Conservation (phyloP, 202 grass and related monocot genomes). For the Panicum virgatum region DNA sequence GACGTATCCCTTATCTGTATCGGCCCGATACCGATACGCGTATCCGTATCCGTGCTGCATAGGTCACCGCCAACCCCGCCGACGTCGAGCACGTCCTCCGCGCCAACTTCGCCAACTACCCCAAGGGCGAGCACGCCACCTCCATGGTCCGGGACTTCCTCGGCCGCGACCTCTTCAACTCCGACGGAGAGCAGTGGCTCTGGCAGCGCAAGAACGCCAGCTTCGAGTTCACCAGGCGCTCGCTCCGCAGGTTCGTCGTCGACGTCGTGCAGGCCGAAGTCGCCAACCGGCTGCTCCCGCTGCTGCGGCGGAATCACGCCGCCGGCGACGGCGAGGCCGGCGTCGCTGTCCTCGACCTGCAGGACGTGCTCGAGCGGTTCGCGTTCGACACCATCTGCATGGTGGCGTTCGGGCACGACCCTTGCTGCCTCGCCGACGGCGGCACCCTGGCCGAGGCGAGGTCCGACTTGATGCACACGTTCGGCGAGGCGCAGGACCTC, state of each 20-base stretch:
- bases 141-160: constrained; percentile 36
- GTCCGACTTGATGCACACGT: constrained; percentile 32
- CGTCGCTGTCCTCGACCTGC: constrained; percentile 44
- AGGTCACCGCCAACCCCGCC: constrained; percentile 44
- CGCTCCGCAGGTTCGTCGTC: constrained; percentile 47
- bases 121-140: constrained; percentile 21
- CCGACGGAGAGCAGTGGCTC: constrained; percentile 42
- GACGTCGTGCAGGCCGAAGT: constrained; percentile 50
- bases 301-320: neutral
- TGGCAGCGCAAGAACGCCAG: constrained; percentile 48
- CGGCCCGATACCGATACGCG: too few species aligned
- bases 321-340: too few species aligned
- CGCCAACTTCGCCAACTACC: constrained; percentile 43
- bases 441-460: neutral
- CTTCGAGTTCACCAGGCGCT: constrained; percentile 42
- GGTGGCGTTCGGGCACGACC: constrained; percentile 59
- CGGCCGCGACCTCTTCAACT: constrained; percentile 44
- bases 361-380: constrained; percentile 56
- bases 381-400: constrained; percentile 65
- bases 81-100: constrained; percentile 53
- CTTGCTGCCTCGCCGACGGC: constrained; percentile 45
- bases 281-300: constrained; percentile 38
- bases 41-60: too few species aligned
- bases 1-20: too few species aligned
- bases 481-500: constrained; percentile 52